These are phyloP conservation scores for Backusella liffmaniae DNA, from an alignment of 192 early-diverging fungal species.

Conservation along the genomic window DNA sequence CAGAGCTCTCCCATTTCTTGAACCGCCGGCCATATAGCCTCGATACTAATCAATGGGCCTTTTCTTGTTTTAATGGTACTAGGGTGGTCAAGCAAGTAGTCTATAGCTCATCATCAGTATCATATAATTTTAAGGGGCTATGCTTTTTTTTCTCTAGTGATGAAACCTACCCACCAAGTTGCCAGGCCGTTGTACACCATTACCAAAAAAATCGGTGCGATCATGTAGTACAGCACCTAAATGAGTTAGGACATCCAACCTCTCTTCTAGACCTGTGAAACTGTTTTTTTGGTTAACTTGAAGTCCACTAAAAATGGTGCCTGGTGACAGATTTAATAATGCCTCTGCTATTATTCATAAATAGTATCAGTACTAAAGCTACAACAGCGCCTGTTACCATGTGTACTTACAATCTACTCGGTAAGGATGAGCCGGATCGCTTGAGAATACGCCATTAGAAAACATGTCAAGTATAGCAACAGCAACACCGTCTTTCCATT, in stretches of 20 bases:
- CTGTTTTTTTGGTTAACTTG: slow-evolving; percentile 77
- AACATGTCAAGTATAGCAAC: slow-evolving; percentile 85
- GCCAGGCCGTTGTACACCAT: slow-evolving; percentile 70
- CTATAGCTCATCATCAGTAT: not conserved
- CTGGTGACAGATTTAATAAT: slow-evolving; percentile 48
- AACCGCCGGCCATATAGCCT: slow-evolving; percentile 76
- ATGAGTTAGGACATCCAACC: slow-evolving; percentile 63
- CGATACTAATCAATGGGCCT: slow-evolving; percentile 48
- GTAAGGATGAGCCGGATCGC: slow-evolving; percentile 51
- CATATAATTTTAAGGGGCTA: not conserved
- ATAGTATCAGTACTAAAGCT: not conserved
- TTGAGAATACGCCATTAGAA: slow-evolving; percentile 73
- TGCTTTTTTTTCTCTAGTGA: not conserved
- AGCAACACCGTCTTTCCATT: slow-evolving; percentile 81
- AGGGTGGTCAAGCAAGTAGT: slow-evolving; percentile 64
- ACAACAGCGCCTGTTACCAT: not conserved
- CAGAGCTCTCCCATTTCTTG: slow-evolving; percentile 79
- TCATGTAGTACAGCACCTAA: slow-evolving; percentile 59
- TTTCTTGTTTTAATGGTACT: slow-evolving; percentile 40
- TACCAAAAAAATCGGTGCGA: slow-evolving; percentile 57
- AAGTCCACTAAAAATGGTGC: slow-evolving; percentile 59
- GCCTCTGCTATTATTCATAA: slow-evolving; percentile 40
- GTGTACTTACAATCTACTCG: slow-evolving; percentile 68
- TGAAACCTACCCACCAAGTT: slow-evolving; percentile 63
- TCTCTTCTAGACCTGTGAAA: slow-evolving; percentile 78